Percentiles rank a stretch among this genome's conserved stretches.
Conservation (phyloP, 1,284 basidiomycete species). For the Heterobasidion irregulare region DNA sequence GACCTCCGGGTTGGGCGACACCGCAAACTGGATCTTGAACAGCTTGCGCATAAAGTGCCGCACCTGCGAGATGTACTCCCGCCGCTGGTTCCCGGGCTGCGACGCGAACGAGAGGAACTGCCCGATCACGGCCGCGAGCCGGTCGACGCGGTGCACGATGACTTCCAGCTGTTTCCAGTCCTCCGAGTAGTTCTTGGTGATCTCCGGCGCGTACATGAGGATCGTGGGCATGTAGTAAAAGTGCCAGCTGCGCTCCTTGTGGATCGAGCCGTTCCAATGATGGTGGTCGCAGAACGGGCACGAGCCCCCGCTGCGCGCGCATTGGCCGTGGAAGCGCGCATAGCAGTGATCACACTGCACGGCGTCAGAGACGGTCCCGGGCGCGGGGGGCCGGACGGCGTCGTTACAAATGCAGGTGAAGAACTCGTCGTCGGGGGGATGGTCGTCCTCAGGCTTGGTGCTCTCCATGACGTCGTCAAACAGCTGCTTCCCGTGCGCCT, state of each 20-base stretch:
- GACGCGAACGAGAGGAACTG: slow-evolving; percentile 70
- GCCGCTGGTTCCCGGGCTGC: slow-evolving; percentile 55
- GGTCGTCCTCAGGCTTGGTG: slow-evolving; percentile 66
- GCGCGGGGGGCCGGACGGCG: slow-evolving; percentile 67
- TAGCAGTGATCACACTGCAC: slow-evolving; percentile 83
- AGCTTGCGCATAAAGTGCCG: slow-evolving; percentile 82
- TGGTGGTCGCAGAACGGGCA: slow-evolving; percentile 84
- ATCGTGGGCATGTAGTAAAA: slow-evolving; percentile 69
- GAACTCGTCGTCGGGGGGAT: slow-evolving; percentile 68
- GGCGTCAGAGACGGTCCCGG: slow-evolving; percentile 66
- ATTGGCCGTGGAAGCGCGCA: slow-evolving; percentile 75
- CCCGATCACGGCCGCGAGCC: slow-evolving; percentile 62
- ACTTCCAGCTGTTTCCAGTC: slow-evolving; percentile 70
- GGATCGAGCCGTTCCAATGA: slow-evolving; percentile 78
- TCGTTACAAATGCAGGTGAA: slow-evolving; percentile 74
- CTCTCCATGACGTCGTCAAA: slow-evolving; percentile 65
- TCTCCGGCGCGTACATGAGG: slow-evolving; percentile 58
- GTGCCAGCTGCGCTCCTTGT: slow-evolving; percentile 73
- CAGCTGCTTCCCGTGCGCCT: slow-evolving; percentile 50
- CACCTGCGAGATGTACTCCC: slow-evolving; percentile 68
- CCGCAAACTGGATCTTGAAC: slow-evolving; percentile 75
- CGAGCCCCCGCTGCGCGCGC: slow-evolving; percentile 77
- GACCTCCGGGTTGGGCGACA: slow-evolving; percentile 66
- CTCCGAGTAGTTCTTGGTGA: slow-evolving; percentile 67
- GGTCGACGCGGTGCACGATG: slow-evolving; percentile 68